These are phyloP conservation scores for Kluyveromyces sp. DNA, from an alignment of 1,139 yeast species.

Conservation along the genomic window DNA sequence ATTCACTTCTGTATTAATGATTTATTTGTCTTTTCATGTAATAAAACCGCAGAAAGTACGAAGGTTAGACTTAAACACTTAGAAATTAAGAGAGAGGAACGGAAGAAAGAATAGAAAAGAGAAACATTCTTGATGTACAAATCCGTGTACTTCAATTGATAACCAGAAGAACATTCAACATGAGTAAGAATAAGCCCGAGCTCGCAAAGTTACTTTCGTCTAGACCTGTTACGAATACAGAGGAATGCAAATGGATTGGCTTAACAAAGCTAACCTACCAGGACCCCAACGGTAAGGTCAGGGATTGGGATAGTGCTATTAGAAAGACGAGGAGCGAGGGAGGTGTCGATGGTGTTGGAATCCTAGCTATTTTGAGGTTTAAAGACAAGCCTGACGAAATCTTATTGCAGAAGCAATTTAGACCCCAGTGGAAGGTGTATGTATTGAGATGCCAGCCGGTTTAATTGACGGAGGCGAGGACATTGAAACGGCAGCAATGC, in stretches of 20 bases:
- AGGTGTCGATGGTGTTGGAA: constrained; percentile 77
- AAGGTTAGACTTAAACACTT: background rate
- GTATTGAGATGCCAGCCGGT: constrained; percentile 94
- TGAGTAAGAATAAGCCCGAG: constrained; percentile 29
- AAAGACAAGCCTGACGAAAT: constrained; percentile 45
- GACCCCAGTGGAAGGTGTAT: constrained; percentile 89
- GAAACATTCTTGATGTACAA: background rate
- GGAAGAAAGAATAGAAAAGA: background rate
- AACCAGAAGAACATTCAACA: background rate
- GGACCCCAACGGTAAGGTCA: constrained; percentile 54
- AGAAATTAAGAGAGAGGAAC: too few species aligned
- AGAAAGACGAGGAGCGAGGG: constrained; percentile 70
- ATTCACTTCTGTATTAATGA: background rate
- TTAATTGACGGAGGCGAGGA: constrained; percentile 78
- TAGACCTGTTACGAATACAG: constrained; percentile 31
- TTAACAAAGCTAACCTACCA: constrained; percentile 55
- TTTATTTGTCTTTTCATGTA: background rate
- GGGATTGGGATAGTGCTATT: constrained; percentile 87
- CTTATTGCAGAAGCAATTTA: constrained; percentile 75
- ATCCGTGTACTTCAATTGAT: background rate
- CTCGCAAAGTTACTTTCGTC: constrained; percentile 33
- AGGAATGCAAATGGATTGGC: constrained; percentile 53
- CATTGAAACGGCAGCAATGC: constrained; percentile 68
- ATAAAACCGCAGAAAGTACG: background rate
- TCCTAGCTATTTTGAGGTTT: constrained; percentile 59